Evolutionary conservation across 2,329 filamentous ascomycete genomes (phyloP), one percentile per base, ranked within the genome.

Genomic region (Stachybotrys chlorohalonatus): DNA sequence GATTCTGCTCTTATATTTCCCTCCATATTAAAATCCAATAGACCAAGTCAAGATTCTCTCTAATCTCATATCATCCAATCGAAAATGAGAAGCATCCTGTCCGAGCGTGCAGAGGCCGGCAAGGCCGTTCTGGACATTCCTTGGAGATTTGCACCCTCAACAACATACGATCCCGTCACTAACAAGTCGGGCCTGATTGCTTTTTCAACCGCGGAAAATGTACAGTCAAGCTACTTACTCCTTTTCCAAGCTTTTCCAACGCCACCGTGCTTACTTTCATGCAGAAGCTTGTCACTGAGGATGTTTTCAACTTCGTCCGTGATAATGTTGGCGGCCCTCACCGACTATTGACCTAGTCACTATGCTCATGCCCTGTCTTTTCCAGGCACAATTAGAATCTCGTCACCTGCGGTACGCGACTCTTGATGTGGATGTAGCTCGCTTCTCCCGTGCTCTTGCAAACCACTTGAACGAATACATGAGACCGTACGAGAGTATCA

Each of bases 181-280:
- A 75, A 74, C 36, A 68, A 70, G 1, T 58, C 63, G 8, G 77
- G 77, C 1, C 68, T 76, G 51, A 66, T 80, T 52, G 78, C 74
- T 5, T 73, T 81, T 31, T 74, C 72, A 0, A 68, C 76, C 1
- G 77, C 78, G 5, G 77, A 80, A 56, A 79, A 80, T 59, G 68
- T 62, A 51, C 5, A 53, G 15, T 42, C 7, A 47, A 47, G 46
- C 46, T 16, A n/a, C 6, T n/a, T 47, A 11, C 16, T 24, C 17
- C 11, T n/a, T 13, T n/a, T 15, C 13, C 11, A n/a, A 15, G 11
- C 47, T 30, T 16, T 1, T 2, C 6, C 3, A 46, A 24, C 16
- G 17, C n/a, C 15, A 24, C 32, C 1, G 31, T 32, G 36, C 54
- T 54, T 30, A 55, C 54, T 7, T 51, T 31, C 5, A 2, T 8